phyloP scores from a whole-genome alignment of 1,284 basidiomycete species.

The Ustilago tritici region DNA sequence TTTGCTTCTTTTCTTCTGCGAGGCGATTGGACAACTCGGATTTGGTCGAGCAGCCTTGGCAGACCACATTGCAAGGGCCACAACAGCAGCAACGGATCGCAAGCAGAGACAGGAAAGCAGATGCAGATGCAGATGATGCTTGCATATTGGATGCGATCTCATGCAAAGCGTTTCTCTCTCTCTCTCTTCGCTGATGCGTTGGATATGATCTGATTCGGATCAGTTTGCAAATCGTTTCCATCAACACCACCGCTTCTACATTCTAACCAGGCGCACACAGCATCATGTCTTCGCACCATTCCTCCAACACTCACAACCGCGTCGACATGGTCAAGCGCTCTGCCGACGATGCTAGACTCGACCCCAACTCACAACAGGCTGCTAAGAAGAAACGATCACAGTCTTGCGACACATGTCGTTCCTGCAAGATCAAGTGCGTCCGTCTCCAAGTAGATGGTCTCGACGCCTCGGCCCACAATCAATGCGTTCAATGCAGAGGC shows the following conservation, averaged over 20 bases:
- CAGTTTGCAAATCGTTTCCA: slow-evolving; percentile 21
- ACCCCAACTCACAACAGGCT: slow-evolving; percentile 16
- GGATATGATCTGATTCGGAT: slow-evolving; percentile 32
- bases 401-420: slow-evolving; percentile 56
- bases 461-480: slow-evolving; percentile 38
- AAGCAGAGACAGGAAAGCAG: background rate
- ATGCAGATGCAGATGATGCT: background rate
- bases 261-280: no score
- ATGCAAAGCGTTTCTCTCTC: background rate
- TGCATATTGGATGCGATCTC: background rate
- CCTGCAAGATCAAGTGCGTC: slow-evolving; percentile 58
- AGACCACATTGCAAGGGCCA: background rate
- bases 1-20: no score
- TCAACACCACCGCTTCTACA: background rate
- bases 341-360: slow-evolving; percentile 23
- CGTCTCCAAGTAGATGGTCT: slow-evolving; percentile 41
- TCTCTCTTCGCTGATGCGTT: background rate
- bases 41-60: background rate
- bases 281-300: slow-evolving; percentile 30
- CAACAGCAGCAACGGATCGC: background rate
- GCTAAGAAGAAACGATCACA: slow-evolving; percentile 53
- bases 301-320: slow-evolving; percentile 5
- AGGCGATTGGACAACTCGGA: slow-evolving; percentile 1
- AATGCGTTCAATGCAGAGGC: slow-evolving; percentile 53
- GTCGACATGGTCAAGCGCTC: slow-evolving; percentile 19